These are phyloP conservation scores for Hypsizygus ulmarius DNA, from an alignment of 1,284 basidiomycete genomes.

Conservation along the genomic window DNA sequence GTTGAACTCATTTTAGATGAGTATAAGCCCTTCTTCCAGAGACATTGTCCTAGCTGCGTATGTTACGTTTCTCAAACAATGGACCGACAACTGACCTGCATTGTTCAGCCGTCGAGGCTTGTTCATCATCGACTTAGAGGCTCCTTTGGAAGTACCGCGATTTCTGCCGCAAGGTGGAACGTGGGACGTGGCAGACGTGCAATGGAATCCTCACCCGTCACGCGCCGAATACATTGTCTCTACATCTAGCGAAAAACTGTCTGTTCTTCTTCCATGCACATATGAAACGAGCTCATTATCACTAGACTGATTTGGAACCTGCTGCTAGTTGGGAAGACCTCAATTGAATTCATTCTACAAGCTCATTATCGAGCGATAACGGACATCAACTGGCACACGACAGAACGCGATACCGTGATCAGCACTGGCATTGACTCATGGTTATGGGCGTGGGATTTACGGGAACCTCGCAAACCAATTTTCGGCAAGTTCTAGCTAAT, in stretches of 20 bases:
- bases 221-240: conserved; percentile 91
- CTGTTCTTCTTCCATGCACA: conserved; percentile 24
- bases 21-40: conserved; percentile 74
- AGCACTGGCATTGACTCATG: conserved; percentile 81
- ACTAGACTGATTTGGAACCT: conserved; percentile 91
- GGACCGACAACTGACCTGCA: conserved; percentile 2
- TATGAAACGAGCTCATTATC: conserved; percentile 1
- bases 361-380: conserved; percentile 92
- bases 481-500: conserved; percentile 45
- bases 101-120: conserved; percentile 76
- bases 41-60: conserved; percentile 81
- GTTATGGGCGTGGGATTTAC: conserved; percentile 88
- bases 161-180: conserved; percentile 94
- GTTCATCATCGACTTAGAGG: conserved; percentile 94
- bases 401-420: conserved; percentile 73
- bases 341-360: conserved; percentile 77
- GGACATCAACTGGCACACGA: conserved; percentile 94
- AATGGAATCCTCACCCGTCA: conserved; percentile 93
- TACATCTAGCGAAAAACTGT: conserved; percentile 93
- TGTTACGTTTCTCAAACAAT: conserved; percentile 25
- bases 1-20: conserved; percentile 55
- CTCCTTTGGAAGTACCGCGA: conserved; percentile 83
- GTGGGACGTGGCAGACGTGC: conserved; percentile 95
- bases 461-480: conserved; percentile 59
- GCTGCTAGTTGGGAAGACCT: conserved; percentile 62